A percentile compares a stretch with the other conserved stretches of the same genome.
Evolutionary conservation across 495 filamentous ascomycete genomes (phyloP).

Genomic region (Tuber brumale): DNA sequence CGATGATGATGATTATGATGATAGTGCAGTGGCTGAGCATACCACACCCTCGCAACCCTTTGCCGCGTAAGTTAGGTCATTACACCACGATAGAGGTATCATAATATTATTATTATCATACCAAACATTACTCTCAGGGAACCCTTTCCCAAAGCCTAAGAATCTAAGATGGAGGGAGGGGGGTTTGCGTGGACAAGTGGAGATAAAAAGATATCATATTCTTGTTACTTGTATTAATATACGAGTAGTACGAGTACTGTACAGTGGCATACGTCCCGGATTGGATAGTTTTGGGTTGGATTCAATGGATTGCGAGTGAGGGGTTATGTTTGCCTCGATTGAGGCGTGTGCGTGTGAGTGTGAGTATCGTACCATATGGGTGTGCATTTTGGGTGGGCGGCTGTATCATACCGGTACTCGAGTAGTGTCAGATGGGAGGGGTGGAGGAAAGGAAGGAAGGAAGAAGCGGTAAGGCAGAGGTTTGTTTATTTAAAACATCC

Average conservation of each 20-base stretch:
- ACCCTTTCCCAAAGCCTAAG: not conserved
- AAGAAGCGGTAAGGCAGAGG: not conserved
- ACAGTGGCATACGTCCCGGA: not conserved
- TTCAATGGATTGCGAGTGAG: not conserved
- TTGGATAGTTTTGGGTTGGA: not conserved
- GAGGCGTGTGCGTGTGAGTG: not conserved
- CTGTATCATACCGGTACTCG: not conserved
- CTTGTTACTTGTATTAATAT: no score
- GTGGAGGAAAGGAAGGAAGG: not conserved
- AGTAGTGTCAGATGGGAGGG: not conserved
- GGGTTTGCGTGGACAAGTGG: not conserved
- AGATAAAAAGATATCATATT: not conserved
- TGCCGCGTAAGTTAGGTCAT: not conserved
- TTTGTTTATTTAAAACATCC: not conserved
- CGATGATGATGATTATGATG: constrained; percentile 45
- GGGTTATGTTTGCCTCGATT: not conserved
- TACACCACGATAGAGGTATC: not conserved
- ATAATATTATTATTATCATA: no score
- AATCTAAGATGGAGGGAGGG: not conserved
- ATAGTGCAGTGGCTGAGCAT: constrained; percentile 21
- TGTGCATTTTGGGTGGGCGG: no score
- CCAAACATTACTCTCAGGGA: not conserved
- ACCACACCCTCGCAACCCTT: not conserved
- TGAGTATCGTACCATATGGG: not conserved
- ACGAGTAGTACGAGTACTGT: not conserved